phyloP scores from a whole-genome alignment of 2,329 filamentous ascomycete genomes.

The Paracorniculantispora psalliotae region DNA sequence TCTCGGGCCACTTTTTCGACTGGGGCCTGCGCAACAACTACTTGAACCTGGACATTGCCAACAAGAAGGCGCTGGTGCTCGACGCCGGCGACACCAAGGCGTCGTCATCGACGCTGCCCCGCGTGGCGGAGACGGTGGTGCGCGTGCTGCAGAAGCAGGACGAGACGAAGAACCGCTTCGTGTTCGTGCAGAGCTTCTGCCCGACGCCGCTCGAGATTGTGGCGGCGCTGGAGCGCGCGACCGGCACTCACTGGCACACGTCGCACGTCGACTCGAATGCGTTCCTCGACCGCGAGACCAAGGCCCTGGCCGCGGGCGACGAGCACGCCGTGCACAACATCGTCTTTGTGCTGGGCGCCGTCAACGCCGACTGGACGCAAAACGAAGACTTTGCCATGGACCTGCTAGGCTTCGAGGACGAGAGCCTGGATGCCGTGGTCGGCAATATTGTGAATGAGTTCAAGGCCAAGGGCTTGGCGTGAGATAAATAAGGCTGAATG shows the following conservation, averaged over 20 bases:
- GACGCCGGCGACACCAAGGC: constrained; percentile 48
- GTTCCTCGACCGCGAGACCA: constrained; percentile 35
- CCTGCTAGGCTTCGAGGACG: constrained; percentile 40
- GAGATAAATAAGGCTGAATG: neutral
- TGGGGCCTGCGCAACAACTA: constrained; percentile 39
- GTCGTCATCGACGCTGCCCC: constrained; percentile 43
- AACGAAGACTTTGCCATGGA: constrained; percentile 43
- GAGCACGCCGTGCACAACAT: constrained; percentile 38
- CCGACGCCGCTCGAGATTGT: constrained; percentile 45
- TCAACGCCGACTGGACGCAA: constrained; percentile 45
- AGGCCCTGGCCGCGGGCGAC: constrained; percentile 33
- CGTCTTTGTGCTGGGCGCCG: constrained; percentile 43
- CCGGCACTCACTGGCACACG: constrained; percentile 35
- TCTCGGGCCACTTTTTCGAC: constrained; percentile 44
- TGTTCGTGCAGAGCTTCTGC: constrained; percentile 43
- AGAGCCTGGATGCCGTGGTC: constrained; percentile 40
- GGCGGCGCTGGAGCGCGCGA: constrained; percentile 45
- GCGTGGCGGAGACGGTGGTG: constrained; percentile 45
- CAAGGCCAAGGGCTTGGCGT: constrained; percentile 7
- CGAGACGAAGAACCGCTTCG: constrained; percentile 45
- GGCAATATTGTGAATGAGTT: constrained; percentile 27
- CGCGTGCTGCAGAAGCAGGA: constrained; percentile 44
- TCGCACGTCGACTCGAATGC: constrained; percentile 31
- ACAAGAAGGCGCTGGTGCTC: constrained; percentile 39
- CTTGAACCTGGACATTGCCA: constrained; percentile 40